Evolutionary conservation across 305 asterid genomes (phyloP), one percentile per base, ranked within the genome.

Genomic region (Plantago lanceolata): DNA sequence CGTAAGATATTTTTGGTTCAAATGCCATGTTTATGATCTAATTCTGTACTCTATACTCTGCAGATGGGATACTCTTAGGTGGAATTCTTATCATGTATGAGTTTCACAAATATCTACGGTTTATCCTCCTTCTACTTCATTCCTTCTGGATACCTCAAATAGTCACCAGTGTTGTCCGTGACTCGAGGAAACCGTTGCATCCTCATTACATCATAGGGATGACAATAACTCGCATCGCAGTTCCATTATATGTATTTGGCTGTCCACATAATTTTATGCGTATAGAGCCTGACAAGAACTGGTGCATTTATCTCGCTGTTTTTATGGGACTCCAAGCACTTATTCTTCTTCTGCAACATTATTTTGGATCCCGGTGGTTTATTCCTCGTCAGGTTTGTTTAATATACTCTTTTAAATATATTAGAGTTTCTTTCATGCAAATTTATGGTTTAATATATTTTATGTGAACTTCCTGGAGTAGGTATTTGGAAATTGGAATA

Each of bases 221-320:
- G 83, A 80, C 95, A 21, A 20, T 83, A 63, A 94, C 95, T 62
- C 95, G 99, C 17, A 72, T 88, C 47, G 89, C 96, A 50, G 78
- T 94, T 67, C 99, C 99, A 1, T 69, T 94, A 35, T 94, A 94
- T 52, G 79, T 84, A 68, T 90, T 94, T 64, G 96, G 97, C 9
- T 94, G 97, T 73, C 96, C 99, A 37, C 83, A 77, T 77, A 94
- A 94, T 75, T 94, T 94, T 82, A 90, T 94, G 99, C 89, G 96
- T 40, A 88, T 94, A 50, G 95, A 82, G 73, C 85, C 93, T 17
- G 84, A 86, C 73, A 71, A 21, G 68, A 82, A 72, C 26, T 94
- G 96, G 99, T 90, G 96, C 68, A 77, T 82, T 59, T 78, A 78
- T 64, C 76, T 94, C 85, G 81, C 84, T 54, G 68, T 84, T 67